Base-by-base conservation (phyloP, 768 basidiomycete genomes). In the Hysterangium stoloniferum region DNA sequence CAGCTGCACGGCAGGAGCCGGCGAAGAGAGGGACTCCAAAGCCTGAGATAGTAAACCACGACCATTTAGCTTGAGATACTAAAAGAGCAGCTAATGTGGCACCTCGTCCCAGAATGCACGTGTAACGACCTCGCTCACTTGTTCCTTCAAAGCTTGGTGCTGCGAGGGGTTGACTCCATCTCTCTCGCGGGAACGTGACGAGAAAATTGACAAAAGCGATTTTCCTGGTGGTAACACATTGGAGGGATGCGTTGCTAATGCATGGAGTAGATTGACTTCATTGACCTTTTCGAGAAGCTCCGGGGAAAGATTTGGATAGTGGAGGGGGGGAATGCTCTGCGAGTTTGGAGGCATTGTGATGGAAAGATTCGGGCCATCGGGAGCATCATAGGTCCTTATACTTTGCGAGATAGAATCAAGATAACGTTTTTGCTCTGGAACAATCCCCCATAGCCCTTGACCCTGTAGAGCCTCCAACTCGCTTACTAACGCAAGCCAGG, bases 41-140 rank as follows among this genome's bases (percentile, higher is more conserved):
- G 77, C 84, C 85, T 87, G 58, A 17, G 46, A 33, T 25, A 36
- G 43, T 52, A 58, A 45, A 52, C 65, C 56, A 68, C 58, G 37
- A 27, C 45, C 28, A 25, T 19, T 8, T 51, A 46, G 49, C 27
- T 27, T 33, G 31, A 35, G 46, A 24, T 19, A 44, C 4, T 22
- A 28, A 24, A 33, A 32, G 12, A 27, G 45, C 41, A 27, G 41
- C 7, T 43, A 35, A 52, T 15, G 11, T 32, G 34, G 59, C 57
- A 86, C 85, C 72, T 84, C 76, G 35, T 80, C 77, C 85, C 85
- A 88, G 61, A 88, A 88, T 4, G 81, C 84, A 43, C 67, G 68
- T 60, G 84, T 80, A 11, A 77, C 74, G 6, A 71, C 54, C 49
- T 68, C 67, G 36, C 65, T 66, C 5, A 78, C 76, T 52, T 73